A percentile compares a stretch with the other conserved stretches of the same genome.
These are phyloP conservation scores for Eucalyptus marginata DNA, from an alignment of 345 rosid species.

Conservation along the genomic window DNA sequence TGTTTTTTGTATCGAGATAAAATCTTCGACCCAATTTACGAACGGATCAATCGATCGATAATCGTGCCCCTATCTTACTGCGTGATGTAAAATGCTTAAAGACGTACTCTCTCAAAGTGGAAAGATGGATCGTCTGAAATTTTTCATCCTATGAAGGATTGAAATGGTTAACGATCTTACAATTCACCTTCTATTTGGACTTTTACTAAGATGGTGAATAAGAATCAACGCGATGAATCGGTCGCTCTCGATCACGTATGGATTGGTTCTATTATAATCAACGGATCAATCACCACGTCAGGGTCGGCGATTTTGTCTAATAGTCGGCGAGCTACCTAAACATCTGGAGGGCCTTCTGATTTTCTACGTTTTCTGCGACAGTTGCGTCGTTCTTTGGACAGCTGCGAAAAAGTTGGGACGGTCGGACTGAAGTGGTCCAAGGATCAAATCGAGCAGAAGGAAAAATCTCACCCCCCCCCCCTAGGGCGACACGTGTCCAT, in stretches of 20 bases:
- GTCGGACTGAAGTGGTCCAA: neutral
- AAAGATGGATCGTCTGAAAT: neutral
- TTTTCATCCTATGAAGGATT: neutral
- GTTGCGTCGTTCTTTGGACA: neutral
- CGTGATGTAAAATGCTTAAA: too few species aligned
- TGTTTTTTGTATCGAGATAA: too few species aligned
- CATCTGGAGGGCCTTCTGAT: neutral
- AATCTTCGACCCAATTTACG: too few species aligned
- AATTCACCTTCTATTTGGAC: neutral
- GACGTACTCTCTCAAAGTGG: too few species aligned
- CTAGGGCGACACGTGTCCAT: neutral
- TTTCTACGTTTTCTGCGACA: neutral
- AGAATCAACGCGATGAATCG: neutral
- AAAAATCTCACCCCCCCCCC: neutral
- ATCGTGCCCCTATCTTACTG: too few species aligned
- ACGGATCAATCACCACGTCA: neutral
- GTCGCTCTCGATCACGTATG: neutral
- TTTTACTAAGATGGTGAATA: neutral
- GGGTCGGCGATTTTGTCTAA: neutral
- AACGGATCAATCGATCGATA: too few species aligned
- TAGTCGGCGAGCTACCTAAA: neutral
- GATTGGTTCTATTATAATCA: neutral
- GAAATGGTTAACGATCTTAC: neutral
- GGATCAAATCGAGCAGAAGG: neutral
- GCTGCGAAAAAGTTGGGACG: neutral